These are phyloP conservation scores for Hortaea werneckii DNA, from an alignment of 2,329 filamentous ascomycete genomes.

Conservation along the genomic window DNA sequence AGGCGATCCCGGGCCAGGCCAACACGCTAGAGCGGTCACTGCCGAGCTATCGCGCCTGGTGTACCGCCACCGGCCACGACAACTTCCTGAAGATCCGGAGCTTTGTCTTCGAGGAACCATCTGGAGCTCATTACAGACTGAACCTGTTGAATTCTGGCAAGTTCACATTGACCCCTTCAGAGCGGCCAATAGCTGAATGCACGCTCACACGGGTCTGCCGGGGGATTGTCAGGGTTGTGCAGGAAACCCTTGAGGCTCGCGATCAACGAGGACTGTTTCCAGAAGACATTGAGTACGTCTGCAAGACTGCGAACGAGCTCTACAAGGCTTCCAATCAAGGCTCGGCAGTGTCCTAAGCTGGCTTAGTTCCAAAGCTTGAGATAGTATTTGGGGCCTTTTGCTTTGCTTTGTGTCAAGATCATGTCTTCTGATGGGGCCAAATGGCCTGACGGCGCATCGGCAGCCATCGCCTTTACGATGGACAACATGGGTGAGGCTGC, in stretches of 20 bases:
- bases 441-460: constrained; percentile 21
- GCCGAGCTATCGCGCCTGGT: background rate
- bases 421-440: background rate
- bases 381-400: background rate
- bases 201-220: background rate
- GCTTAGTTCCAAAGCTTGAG: background rate
- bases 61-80: background rate
- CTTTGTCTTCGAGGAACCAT: background rate
- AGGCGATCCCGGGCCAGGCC: background rate
- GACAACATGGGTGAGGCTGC: constrained; percentile 29
- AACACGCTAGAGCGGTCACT: background rate
- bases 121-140: background rate
- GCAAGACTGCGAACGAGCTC: background rate
- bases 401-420: background rate
- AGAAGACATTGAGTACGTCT: background rate
- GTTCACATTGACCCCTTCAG: background rate
- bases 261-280: background rate
- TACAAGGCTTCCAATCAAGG: background rate
- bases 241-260: background rate
- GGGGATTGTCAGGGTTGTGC: background rate
- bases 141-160: background rate
- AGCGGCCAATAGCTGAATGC: background rate
- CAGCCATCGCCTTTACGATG: constrained; percentile 22
- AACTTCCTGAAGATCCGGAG: background rate
- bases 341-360: background rate